A percentile compares a stretch with the other conserved stretches of the same genome.
Evolutionary conservation across 192 early-diverging fungal genomes (phyloP).

Genomic region (Coemansia sp.): DNA sequence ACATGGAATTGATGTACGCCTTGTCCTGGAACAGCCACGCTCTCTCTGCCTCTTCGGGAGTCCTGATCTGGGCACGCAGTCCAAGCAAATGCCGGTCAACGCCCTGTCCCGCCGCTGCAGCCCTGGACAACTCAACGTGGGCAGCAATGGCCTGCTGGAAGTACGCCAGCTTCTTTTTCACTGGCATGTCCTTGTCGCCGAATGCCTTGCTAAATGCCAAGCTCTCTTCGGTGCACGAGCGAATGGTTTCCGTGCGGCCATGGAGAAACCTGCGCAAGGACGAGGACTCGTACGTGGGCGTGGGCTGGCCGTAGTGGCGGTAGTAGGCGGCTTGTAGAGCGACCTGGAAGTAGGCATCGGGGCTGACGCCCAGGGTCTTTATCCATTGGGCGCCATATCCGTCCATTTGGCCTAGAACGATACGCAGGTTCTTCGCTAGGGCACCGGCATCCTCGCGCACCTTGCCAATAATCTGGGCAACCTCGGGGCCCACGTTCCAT

Average conservation of each 20-base stretch:
- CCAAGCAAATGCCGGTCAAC: conserved; percentile 93
- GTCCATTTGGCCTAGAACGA: conserved; percentile 64
- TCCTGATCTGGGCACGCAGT: conserved; percentile 66
- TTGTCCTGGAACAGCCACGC: conserved; percentile 81
- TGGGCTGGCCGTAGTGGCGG: conserved; percentile 64
- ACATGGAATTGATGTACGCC: conserved; percentile 70
- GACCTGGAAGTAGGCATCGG: conserved; percentile 91
- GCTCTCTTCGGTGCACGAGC: conserved; percentile 74
- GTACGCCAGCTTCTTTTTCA: conserved; percentile 49
- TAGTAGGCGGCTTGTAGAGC: conserved; percentile 83
- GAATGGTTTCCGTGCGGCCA: conserved; percentile 91
- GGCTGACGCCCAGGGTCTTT: conserved; percentile 75
- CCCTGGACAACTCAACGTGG: conserved; percentile 73
- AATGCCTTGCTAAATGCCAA: conserved; percentile 73
- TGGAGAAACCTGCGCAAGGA: conserved; percentile 70
- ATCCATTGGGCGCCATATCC: conserved; percentile 84
- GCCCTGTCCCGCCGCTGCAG: conserved; percentile 72
- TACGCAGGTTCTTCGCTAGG: conserved; percentile 69
- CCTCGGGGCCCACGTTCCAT: conserved; percentile 64
- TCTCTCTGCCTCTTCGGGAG: conserved; percentile 56
- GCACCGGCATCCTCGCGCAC: conserved; percentile 62
- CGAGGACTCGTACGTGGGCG: conserved; percentile 75
- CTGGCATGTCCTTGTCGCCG: conserved; percentile 60
- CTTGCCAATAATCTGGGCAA: conserved; percentile 57
- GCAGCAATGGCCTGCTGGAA: conserved; percentile 64